Evolutionary conservation across 2,329 filamentous ascomycete species (phyloP), one percentile per base, ranked within the genome.

Genomic region (Penicillium sp.): DNA sequence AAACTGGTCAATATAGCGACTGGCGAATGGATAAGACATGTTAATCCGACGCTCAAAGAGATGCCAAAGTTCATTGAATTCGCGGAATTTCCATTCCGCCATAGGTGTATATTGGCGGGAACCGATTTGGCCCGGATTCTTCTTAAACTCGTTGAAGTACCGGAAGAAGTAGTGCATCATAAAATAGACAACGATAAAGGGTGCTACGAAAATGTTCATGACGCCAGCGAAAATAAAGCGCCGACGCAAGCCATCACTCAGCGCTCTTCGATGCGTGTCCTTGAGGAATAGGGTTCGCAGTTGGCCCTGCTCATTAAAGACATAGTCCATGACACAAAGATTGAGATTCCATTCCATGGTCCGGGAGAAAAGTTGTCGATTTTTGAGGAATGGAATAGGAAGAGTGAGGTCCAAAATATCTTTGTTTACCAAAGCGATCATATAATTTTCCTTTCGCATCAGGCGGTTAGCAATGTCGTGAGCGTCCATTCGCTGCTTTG

Each of bases 341-440:
- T 94, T 88, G 55, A 99, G 80, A 63, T 92, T 95, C 92, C 92
- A 97, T 69, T 96, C 89, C 59, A 97, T 81, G 1, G 90, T 95
- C 65, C 88, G 87, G 0, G 94, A 97, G 68, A 97, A 93, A 51
- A 96, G 80, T 61, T 93, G 90, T 22, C 89, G 85, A 42, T 86
- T 86, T 38, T 87, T 84, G 2, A 97, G 68, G 61, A 97, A 92
- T 0, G 94, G 94, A 2, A 99, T 75, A 2, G 91, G 90, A 3
- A 97, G 82, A 0, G 89, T 92, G 44, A 97, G 79, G 69, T 99
- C 88, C 40, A 99, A 76, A 37, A 97, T 85, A 59, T 97, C 94
- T 73, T 99, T 97, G 79, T 99, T 99, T 77, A 97, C 91, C 67
- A 99, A 81, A 5, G 94, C 94, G 66, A 99, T 97, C 60, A 97